Evolutionary conservation across 192 early-diverging fungal species (phyloP), one percentile per base, ranked within the genome.

Genomic region (Coemansia sp.): DNA sequence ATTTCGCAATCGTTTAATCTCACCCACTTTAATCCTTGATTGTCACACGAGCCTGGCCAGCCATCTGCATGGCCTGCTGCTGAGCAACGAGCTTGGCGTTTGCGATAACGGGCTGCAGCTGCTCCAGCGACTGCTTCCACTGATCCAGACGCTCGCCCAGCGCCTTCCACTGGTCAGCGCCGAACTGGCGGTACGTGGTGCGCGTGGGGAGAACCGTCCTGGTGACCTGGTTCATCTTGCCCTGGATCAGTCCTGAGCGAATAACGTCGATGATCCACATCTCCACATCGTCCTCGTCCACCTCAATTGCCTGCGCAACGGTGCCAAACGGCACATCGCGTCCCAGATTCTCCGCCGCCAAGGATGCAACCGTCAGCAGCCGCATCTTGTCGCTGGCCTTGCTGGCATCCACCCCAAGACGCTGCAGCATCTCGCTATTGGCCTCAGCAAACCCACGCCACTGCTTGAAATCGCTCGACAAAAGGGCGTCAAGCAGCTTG

Each of bases 241-340:
- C 95, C 71, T 99, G 95, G 17, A 97, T 86, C 68, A 99, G 86
- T 49, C 93, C 93, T 32, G 92, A 89, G 44, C 94, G 91, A 57
- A 99, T 95, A 11, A 89, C 93, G 72, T 95, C 92, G 75, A 98
- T 97, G 19, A 95, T 88, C 94, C 95, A 98, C 85, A 95, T 76
- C 85, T 98, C 96, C 11, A 98, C 94, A 38, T 96, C 93, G 16
- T 84, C 86, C 61, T 87, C 88, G 13, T 85, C 76, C 58, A 98
- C 87, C 57, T 87, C 87, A 39, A 98, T 84, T 4, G 88, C 89
- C 57, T 84, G 76, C 46, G 92, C 87, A 56, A 98, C 88, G n/a
- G 84, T 75, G 56, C 70, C 62, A 75, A 95, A 96, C 44, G 88
- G 77, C 70, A 98, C 81, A 56, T 87, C 86, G 42, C 88, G 74